Conservation (phyloP, 73 alveolate genomes). For the Paraurostyla sp. region DNA sequence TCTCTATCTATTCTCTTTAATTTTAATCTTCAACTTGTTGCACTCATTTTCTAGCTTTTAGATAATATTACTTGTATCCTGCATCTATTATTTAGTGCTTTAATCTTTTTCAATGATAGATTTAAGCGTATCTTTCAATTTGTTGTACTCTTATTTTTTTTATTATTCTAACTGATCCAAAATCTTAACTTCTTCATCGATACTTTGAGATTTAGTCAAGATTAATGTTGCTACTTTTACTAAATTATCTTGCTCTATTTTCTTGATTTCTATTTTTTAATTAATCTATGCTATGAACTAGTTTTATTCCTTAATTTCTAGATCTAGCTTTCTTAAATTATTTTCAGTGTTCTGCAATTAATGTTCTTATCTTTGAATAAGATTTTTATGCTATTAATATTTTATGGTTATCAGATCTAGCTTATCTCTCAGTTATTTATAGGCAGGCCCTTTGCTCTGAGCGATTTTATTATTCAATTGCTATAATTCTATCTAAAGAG, state of each 20-base stretch:
- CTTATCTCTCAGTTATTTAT: conserved; percentile 66
- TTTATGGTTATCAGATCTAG: conserved; percentile 58
- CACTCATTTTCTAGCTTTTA: conserved; percentile 8
- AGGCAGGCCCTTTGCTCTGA: neutral
- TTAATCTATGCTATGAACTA: too few relatives aligned
- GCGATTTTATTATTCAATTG: neutral
- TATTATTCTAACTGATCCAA: conserved; percentile 35
- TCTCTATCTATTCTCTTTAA: conserved; percentile 44
- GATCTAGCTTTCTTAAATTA: conserved; percentile 16
- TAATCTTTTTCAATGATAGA: neutral
- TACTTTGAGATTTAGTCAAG: conserved; percentile 57
- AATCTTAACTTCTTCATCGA: conserved; percentile 59
- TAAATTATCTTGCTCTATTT: conserved; percentile 42
- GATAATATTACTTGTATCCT: neutral
- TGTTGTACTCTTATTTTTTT: conserved; percentile 14
- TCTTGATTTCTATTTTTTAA: conserved; percentile 58
- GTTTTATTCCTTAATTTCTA: too few relatives aligned
- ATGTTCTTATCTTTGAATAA: too few relatives aligned
- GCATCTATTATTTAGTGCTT: neutral
- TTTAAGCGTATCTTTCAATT: neutral
- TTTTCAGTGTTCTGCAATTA: conserved; percentile 52
- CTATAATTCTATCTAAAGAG: conserved; percentile 10
- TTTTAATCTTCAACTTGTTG: too few relatives aligned
- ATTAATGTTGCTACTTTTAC: conserved; percentile 56
- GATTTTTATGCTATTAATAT: conserved; percentile 69